Evolutionary conservation across 2,329 filamentous ascomycete genomes (phyloP).

Genomic region (Thelonectria rubi): DNA sequence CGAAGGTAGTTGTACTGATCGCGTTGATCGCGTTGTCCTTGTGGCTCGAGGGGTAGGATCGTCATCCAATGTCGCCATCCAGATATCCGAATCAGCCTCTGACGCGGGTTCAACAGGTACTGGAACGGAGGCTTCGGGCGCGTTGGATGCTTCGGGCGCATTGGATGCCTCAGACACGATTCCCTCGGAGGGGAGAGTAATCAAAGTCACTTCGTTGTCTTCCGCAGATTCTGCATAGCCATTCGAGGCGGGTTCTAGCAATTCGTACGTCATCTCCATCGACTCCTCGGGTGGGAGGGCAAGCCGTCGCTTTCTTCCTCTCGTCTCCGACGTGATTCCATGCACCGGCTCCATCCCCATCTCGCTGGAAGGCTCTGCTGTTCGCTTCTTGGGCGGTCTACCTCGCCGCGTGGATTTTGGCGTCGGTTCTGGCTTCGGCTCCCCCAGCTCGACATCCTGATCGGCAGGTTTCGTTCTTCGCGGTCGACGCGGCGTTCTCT

Average conservation of each 20-base stretch:
- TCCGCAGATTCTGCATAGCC: slow-evolving; percentile 35
- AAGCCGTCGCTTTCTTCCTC: slow-evolving; percentile 34
- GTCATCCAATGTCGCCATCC: slow-evolving; percentile 55
- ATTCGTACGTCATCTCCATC: slow-evolving; percentile 39
- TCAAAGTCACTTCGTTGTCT: slow-evolving; percentile 42
- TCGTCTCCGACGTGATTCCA: slow-evolving; percentile 26
- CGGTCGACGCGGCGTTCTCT: slow-evolving; percentile 47
- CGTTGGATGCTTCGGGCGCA: slow-evolving; percentile 10
- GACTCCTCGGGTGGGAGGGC: slow-evolving; percentile 42
- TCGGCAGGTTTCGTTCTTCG: slow-evolving; percentile 44
- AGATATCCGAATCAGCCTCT: slow-evolving; percentile 54
- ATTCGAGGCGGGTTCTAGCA: slow-evolving; percentile 21
- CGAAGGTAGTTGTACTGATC: slow-evolving; percentile 23
- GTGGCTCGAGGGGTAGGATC: slow-evolving; percentile 48
- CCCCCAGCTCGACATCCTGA: slow-evolving; percentile 39
- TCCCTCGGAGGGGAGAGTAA: slow-evolving; percentile 39
- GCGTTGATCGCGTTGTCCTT: slow-evolving; percentile 25
- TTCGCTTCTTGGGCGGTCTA: slow-evolving; percentile 43
- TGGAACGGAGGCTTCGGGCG: slow-evolving; percentile 8
- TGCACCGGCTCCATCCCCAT: slow-evolving; percentile 30
- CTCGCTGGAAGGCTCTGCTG: slow-evolving; percentile 42
- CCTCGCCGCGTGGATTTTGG: slow-evolving; percentile 45
- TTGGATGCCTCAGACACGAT: slow-evolving; percentile 11
- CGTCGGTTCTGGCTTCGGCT: slow-evolving; percentile 43
- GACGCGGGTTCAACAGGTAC: slow-evolving; percentile 34